Evolutionary conservation across 768 basidiomycete species (phyloP).

Genomic region (Fomitopsis serialis): DNA sequence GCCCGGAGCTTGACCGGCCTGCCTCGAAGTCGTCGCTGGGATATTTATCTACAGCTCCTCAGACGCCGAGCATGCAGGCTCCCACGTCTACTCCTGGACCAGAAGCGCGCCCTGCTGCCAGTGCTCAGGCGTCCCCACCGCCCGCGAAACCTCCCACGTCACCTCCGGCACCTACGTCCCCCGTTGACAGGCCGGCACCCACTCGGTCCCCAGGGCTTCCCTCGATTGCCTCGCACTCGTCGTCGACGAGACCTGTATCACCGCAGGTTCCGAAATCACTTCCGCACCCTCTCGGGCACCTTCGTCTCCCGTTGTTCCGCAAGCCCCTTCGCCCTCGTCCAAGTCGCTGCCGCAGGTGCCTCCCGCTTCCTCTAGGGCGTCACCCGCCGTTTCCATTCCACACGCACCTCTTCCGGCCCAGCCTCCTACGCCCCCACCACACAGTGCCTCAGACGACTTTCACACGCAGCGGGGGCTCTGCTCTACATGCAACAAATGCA

Average conservation of each 20-base stretch:
- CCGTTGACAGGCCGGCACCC: neutral
- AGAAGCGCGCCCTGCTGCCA: neutral
- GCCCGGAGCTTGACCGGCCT: neutral
- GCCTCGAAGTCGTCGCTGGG: neutral
- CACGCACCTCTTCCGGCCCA: conserved; percentile 22
- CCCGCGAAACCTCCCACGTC: too few relatives aligned
- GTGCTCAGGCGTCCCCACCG: neutral
- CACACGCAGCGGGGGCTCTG: conserved; percentile 56
- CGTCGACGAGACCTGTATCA: neutral
- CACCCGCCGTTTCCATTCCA: conserved; percentile 8
- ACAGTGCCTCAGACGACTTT: conserved; percentile 31
- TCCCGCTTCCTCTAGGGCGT: neutral
- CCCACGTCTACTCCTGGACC: neutral
- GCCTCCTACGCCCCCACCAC: conserved; percentile 16
- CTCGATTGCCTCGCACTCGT: neutral
- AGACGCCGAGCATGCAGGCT: neutral
- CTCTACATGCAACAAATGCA: conserved; percentile 65
- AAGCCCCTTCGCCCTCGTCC: neutral
- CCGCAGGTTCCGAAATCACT: neutral
- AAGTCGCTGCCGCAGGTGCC: neutral
- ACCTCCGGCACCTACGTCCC: neutral
- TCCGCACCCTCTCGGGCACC: neutral
- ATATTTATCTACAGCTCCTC: neutral
- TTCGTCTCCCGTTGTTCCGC: neutral
- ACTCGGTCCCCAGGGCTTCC: neutral